phyloP scores from a whole-genome alignment of 305 asterid genomes.

The Striga hermonthica region DNA sequence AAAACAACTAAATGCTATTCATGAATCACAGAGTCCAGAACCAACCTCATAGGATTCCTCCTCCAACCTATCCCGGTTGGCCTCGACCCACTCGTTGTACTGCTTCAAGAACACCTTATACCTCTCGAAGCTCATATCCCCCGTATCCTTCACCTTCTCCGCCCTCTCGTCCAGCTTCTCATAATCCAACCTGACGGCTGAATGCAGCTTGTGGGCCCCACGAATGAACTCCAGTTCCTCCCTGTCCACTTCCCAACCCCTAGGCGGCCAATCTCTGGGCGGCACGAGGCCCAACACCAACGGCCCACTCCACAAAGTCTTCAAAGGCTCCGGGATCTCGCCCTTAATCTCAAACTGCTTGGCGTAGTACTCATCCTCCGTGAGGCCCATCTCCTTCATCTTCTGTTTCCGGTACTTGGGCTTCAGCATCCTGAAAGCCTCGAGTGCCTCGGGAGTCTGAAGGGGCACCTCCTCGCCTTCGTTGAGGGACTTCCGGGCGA shows the following conservation, averaged over 20 bases:
- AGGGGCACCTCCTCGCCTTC: conserved; percentile 98
- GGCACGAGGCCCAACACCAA: conserved; percentile 67
- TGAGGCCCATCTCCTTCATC: conserved; percentile 68
- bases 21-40: conserved; percentile 23
- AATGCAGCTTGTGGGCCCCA: conserved; percentile 62
- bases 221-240: conserved; percentile 84
- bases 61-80: conserved; percentile 70
- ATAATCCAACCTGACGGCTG: conserved; percentile 52
- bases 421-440: conserved; percentile 73
- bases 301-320: conserved; percentile 77
- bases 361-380: conserved; percentile 78
- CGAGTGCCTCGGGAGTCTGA: conserved; percentile 72
- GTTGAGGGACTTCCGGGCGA: conserved; percentile 78
- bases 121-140: conserved; percentile 64
- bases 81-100: conserved; percentile 81
- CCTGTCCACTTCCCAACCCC: conserved; percentile 86
- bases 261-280: conserved; percentile 98
- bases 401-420: conserved; percentile 69
- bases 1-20: conserved; percentile 3
- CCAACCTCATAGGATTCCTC: conserved; percentile 83
- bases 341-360: conserved; percentile 92
- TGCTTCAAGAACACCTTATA: conserved; percentile 86
- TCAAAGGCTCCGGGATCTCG: conserved; percentile 71
- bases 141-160: conserved; percentile 43
- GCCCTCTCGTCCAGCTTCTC: conserved; percentile 59